Evolutionary conservation across 2,329 filamentous ascomycete genomes (phyloP), one percentile per base, ranked within the genome.

Genomic region (Hypoxylon sp.): DNA sequence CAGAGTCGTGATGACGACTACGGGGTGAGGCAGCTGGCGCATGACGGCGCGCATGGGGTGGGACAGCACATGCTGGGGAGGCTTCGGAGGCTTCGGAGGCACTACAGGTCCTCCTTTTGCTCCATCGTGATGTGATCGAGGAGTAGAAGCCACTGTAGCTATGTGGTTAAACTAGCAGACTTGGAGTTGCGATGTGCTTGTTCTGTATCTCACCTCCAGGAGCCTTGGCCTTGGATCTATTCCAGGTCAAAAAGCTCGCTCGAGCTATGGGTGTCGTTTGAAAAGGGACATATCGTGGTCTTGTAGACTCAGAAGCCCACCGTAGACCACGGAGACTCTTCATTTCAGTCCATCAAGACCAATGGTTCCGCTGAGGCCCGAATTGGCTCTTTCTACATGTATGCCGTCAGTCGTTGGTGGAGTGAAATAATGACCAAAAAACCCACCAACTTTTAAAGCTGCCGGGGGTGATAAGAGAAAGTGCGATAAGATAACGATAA

Each of bases 11-110:
- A 84, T 84, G 11, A 87, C 82, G n/a, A 87, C 84, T 36, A 85
- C 84, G 0, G 84, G 83, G 70, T 86, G 82, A 2, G 83, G 78
- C 11, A 88, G 77, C 12, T 83, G 80, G 60, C 85, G 84, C 82
- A 87, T 84, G 20, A 85, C 78, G 49, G 79, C 77, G 59, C 84
- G 85, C 20, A 87, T 78, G 53, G 84, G 79, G 62, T 84, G 83
- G 26, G 83, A 74, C 32, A 84, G 32, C n/a, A n/a, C 52, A 68
- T 65, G 59, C 14, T 50, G 59, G 1, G 48, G n/a, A 45, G 51
- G 58, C 16, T 51, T 42, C 11, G 24, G 28, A 30, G 28, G 28
- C 28, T 30, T 30, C 14, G 36, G 36, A 20, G 36, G 16, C 9
- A 16, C 2, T 40, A 20, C 12, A n/a, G 63, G 49, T 20, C 36